phyloP scores from a whole-genome alignment of 805 yeast genomes.

The Ogataea nonfermentans region DNA sequence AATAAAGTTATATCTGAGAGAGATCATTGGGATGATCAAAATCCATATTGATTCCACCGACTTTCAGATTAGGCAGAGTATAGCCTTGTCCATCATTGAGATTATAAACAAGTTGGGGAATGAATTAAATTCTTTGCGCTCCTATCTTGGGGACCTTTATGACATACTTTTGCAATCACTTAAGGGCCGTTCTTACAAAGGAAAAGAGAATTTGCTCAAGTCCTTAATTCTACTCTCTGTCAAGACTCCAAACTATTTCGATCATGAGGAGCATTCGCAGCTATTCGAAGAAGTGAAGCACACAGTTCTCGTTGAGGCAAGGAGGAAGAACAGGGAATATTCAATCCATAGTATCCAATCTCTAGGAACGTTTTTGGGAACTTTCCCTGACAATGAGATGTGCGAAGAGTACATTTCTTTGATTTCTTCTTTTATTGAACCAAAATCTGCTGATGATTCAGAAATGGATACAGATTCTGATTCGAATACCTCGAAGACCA shows the following conservation, averaged over 20 bases:
- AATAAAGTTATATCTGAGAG: slow-evolving; percentile 63
- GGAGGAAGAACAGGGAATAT: slow-evolving; percentile 64
- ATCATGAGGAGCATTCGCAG: slow-evolving; percentile 24
- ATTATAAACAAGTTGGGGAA: slow-evolving; percentile 48
- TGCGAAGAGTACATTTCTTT: slow-evolving; percentile 39
- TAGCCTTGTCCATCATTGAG: slow-evolving; percentile 65
- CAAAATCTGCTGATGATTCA: slow-evolving; percentile 30
- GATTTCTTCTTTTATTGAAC: slow-evolving; percentile 19
- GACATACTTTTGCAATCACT: slow-evolving; percentile 56
- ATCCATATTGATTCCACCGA: slow-evolving; percentile 53
- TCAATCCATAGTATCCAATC: slow-evolving; percentile 52
- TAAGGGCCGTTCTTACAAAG: slow-evolving; percentile 82
- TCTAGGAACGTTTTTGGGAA: slow-evolving; percentile 46
- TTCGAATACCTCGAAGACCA: slow-evolving; percentile 26
- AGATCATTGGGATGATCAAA: slow-evolving; percentile 56
- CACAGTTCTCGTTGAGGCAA: slow-evolving; percentile 57
- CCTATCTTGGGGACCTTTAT: slow-evolving; percentile 40
- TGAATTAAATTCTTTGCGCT: slow-evolving; percentile 20
- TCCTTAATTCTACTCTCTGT: slow-evolving; percentile 61
- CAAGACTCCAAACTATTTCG: slow-evolving; percentile 42
- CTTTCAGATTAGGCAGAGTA: slow-evolving; percentile 63
- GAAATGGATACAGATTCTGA: slow-evolving; percentile 41
- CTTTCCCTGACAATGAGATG: slow-evolving; percentile 33
- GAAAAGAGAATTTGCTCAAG: slow-evolving; percentile 73
- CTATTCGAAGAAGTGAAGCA: slow-evolving; percentile 40